phyloP scores from a whole-genome alignment of 306 rosid species.

The Castanea crenata region DNA sequence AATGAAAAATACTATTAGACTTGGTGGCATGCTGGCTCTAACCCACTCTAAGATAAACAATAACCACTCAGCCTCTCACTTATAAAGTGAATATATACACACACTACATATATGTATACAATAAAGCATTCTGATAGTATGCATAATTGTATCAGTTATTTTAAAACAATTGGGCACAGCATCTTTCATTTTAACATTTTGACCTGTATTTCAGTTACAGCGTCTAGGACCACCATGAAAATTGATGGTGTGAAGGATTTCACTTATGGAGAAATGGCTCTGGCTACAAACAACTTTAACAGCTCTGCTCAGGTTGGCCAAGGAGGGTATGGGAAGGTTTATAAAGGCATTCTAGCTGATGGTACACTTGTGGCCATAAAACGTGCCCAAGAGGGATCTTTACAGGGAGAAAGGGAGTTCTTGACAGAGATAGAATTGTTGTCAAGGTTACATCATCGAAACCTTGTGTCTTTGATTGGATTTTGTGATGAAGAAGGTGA shows the following conservation, averaged over 20 bases:
- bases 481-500: slow-evolving; percentile 84
- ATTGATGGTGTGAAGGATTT: slow-evolving; percentile 78
- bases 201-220: too few species aligned
- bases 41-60: too few species aligned
- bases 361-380: slow-evolving; percentile 69
- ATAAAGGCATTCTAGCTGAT: slow-evolving; percentile 67
- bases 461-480: slow-evolving; percentile 78
- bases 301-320: slow-evolving; percentile 61
- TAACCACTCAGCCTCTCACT: too few species aligned
- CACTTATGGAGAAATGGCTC: slow-evolving; percentile 64
- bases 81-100: too few species aligned
- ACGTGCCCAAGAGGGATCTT: slow-evolving; percentile 82
- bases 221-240: too few species aligned
- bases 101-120: too few species aligned
- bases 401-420: slow-evolving; percentile 90
- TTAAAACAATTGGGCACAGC: too few species aligned
- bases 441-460: slow-evolving; percentile 88
- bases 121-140: too few species aligned
- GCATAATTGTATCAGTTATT: too few species aligned
- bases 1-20: too few species aligned
- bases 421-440: slow-evolving; percentile 87
- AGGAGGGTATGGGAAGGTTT: slow-evolving; percentile 98
- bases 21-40: too few species aligned
- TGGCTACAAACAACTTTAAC: slow-evolving; percentile 65
- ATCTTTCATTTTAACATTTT: too few species aligned